phyloP scores from a whole-genome alignment of 1,139 yeast genomes.

The Yueomyces sp. region DNA sequence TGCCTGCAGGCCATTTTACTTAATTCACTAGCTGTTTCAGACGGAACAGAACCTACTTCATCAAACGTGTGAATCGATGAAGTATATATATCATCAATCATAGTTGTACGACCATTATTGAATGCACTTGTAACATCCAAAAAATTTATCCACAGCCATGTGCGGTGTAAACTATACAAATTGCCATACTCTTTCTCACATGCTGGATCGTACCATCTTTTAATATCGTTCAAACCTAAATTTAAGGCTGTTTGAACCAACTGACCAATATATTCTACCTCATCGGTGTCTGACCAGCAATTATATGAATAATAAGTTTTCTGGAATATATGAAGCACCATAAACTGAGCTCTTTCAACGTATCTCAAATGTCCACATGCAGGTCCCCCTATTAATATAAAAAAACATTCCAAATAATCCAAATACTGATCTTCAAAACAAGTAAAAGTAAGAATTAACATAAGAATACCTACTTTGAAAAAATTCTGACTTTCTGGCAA shows the following conservation, averaged over 20 bases:
- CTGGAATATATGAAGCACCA: conserved; percentile 10
- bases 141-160: background rate
- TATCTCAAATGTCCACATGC: conserved; percentile 9
- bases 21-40: too few relatives aligned
- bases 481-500: conserved; percentile 9
- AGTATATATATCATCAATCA: background rate
- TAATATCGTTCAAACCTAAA: background rate
- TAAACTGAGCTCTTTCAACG: conserved; percentile 17
- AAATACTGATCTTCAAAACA: conserved; percentile 10
- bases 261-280: background rate
- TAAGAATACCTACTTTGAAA: conserved; percentile 13
- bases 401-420: conserved; percentile 6
- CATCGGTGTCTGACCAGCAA: background rate
- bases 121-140: background rate
- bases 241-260: background rate
- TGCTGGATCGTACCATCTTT: background rate
- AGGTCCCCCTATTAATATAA: conserved; percentile 8
- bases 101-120: background rate
- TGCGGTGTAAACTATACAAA: background rate
- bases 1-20: too few relatives aligned
- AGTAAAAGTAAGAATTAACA: conserved; percentile 9
- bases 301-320: conserved; percentile 2
- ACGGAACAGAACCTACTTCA: too few relatives aligned
- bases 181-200: background rate
- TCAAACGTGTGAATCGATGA: background rate